Evolutionary conservation across 1,284 basidiomycete species (phyloP), one percentile per base, ranked within the genome.

Genomic region (Trametes sp.): DNA sequence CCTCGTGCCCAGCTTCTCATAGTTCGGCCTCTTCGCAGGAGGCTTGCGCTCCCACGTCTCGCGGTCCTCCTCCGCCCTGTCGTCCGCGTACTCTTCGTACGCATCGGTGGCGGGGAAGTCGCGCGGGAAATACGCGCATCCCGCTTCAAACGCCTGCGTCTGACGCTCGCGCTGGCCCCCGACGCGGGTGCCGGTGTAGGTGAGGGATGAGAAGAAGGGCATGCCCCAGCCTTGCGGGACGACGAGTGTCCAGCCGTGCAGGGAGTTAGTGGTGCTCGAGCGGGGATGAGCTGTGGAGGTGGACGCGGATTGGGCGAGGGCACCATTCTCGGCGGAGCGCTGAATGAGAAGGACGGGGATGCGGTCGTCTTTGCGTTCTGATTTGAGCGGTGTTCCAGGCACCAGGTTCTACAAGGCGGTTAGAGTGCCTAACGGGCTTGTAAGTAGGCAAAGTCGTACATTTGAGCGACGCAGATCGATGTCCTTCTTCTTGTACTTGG

Each of bases 151-250:
- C 45, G 85, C 80, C 69, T 95, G 92, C 3, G 87, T 87, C 66
- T 84, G 82, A 23, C 88, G 83, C 72, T 97, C 93, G 21, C 87
- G 84, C 69, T 95, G 87, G 1, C 95, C 95, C 1, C 84, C 90
- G 9, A 96, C 84, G 4, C 93, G 88, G 0, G 91, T 92, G 24
- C 90, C 89, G 0, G 94, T 94, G 75, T 88, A 88, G 9, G 84
- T 82, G 45, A 98, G 84, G 0, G 95, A 95, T 28, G 83, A 84
- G 64, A 94, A 87, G 76, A 98, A 93, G 0, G 94, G 82, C 89
- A 95, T 95, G 1, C 85, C 83, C 95, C 95, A 98, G 10, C 93
- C 93, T 1, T 86, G 81, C 1, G 96, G 95, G 33, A 96, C 76
- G 28, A 96, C 79, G 6, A 98, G 78, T 1, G 88, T 94, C 89